Conservation (phyloP, 106 monocot species). For the Acorus gramineus region DNA sequence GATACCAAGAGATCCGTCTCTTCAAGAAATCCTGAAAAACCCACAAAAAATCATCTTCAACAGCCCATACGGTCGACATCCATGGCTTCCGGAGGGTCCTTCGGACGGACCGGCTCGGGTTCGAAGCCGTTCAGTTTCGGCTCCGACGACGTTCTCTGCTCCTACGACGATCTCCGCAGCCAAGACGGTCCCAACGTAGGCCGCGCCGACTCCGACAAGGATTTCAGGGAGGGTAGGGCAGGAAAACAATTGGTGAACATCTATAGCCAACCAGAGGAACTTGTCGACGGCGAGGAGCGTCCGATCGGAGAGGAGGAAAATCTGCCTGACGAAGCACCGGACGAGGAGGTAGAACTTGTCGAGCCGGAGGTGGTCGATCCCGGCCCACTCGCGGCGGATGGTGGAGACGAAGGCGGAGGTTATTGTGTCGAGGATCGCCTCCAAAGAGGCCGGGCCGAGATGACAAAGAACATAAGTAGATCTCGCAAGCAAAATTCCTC, state of each 20-base stretch:
- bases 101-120: constrained; percentile 28
- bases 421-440: no score
- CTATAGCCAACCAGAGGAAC: constrained; percentile 36
- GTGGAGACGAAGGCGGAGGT: constrained; percentile 47
- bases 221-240: constrained; percentile 50
- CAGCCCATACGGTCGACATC: no score
- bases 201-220: constrained; percentile 61
- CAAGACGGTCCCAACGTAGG: constrained; percentile 44
- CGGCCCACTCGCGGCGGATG: constrained; percentile 84
- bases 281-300: constrained; percentile 53
- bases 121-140: constrained; percentile 69
- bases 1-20: no score
- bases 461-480: no score
- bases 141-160: constrained; percentile 76
- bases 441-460: no score
- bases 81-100: constrained; percentile 67
- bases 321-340: constrained; percentile 42
- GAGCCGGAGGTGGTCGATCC: constrained; percentile 77
- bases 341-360: constrained; percentile 92
- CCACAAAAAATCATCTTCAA: no score
- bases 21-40: no score
- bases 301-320: constrained; percentile 43
- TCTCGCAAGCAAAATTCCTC: no score
- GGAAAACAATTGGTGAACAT: constrained; percentile 41
- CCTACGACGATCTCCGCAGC: constrained; percentile 57